phyloP scores from a whole-genome alignment of 441 rosid genomes.

The Corymbia calophylla region DNA sequence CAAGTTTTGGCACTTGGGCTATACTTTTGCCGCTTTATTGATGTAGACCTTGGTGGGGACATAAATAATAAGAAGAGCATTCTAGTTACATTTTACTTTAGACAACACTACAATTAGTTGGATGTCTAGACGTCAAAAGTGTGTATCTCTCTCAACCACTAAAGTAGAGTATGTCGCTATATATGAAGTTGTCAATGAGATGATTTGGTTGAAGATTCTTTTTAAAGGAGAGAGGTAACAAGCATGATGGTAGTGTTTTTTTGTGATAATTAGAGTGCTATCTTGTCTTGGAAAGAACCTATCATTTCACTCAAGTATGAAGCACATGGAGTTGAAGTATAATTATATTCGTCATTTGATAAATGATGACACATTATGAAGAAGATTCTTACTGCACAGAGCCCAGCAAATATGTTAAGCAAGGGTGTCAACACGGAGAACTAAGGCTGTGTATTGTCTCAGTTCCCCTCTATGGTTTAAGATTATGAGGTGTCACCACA shows the following conservation, averaged over 20 bases:
- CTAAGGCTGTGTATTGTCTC: neutral
- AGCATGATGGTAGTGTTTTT: neutral
- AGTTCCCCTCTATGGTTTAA: neutral
- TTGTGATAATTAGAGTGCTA: too few species aligned
- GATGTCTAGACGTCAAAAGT: neutral
- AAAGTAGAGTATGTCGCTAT: neutral
- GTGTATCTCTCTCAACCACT: neutral
- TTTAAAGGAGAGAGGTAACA: neutral
- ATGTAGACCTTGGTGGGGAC: neutral
- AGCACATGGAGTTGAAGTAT: neutral
- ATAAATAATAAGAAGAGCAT: neutral
- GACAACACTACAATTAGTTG: accelerated
- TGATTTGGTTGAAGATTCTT: neutral
- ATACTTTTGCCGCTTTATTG: neutral
- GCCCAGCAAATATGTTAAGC: neutral
- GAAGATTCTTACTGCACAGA: neutral
- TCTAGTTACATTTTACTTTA: neutral
- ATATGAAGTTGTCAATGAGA: neutral
- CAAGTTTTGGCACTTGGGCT: too few species aligned
- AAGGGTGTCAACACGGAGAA: neutral
- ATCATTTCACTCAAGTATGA: neutral
- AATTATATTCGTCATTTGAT: neutral
- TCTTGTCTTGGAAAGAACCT: neutral
- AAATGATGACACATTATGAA: neutral
- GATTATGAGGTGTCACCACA: neutral